phyloP scores from a whole-genome alignment of 192 early-diverging fungal species.

The Haplosporangium gracile region DNA sequence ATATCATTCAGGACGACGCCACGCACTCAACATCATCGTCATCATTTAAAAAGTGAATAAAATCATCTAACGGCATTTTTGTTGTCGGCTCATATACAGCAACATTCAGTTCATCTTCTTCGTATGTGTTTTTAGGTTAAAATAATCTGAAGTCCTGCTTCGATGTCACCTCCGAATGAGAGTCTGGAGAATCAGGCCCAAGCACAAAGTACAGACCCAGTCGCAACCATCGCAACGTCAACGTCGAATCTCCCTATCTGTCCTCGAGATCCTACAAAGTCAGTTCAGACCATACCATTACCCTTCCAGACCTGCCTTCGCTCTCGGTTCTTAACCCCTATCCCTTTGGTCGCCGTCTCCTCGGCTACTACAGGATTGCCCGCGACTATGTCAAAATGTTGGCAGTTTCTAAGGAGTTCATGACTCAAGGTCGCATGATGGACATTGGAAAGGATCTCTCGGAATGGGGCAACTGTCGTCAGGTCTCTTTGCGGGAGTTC shows the following conservation, averaged over 20 bases:
- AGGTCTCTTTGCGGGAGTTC: constrained; percentile 41
- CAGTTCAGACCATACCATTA: constrained; percentile 50
- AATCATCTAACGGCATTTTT: no score
- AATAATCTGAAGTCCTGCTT: constrained; percentile 17
- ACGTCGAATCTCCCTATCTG: constrained; percentile 35
- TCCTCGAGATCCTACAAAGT: constrained; percentile 53
- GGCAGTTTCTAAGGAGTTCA: constrained; percentile 45
- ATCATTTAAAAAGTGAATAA: no score
- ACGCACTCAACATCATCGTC: no score
- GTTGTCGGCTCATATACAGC: no score
- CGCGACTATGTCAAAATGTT: constrained; percentile 52
- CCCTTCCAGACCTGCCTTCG: constrained; percentile 45
- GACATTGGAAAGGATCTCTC: constrained; percentile 51
- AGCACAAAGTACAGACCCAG: neutral
- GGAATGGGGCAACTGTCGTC: constrained; percentile 51
- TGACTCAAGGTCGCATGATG: constrained; percentile 50
- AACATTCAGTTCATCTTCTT: no score
- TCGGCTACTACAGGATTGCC: constrained; percentile 52
- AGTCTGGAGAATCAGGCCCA: neutral
- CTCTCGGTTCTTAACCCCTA: constrained; percentile 48
- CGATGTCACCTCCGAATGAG: constrained; percentile 39
- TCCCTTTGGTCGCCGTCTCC: constrained; percentile 48
- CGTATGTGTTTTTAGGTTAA: no score
- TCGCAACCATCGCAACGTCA: constrained; percentile 9
- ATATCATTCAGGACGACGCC: no score